Conservation (phyloP, 2,329 filamentous ascomycete genomes). For the Paraphoma chrysanthemicola region DNA sequence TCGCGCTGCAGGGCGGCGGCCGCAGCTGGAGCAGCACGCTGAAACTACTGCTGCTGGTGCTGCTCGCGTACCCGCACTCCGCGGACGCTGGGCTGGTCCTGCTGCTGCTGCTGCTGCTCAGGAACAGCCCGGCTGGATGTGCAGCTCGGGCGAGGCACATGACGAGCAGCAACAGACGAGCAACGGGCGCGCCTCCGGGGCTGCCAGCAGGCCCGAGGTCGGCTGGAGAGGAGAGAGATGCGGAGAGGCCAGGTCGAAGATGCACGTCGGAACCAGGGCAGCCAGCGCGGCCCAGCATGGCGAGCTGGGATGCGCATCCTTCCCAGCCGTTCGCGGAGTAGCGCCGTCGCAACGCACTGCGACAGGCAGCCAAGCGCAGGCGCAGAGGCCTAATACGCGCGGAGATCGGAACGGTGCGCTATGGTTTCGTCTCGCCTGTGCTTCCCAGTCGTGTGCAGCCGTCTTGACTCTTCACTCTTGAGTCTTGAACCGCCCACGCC, state of each 20-base stretch:
- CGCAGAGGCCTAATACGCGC: slow-evolving; percentile 29
- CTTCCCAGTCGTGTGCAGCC: slow-evolving; percentile 11
- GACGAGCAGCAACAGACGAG: slow-evolving; percentile 1
- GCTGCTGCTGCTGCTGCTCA: neutral
- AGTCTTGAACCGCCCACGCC: neutral
- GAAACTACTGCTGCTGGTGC: slow-evolving; percentile 19
- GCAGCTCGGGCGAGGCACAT: slow-evolving; percentile 2
- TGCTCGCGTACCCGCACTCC: neutral
- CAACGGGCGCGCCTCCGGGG: slow-evolving; percentile 12
- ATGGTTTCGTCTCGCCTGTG: slow-evolving; percentile 40
- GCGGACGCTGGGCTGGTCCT: too few species aligned
- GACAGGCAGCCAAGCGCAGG: slow-evolving; percentile 14
- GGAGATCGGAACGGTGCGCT: slow-evolving; percentile 43
- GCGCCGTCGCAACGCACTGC: slow-evolving; percentile 18
- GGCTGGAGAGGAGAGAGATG: slow-evolving; percentile 21
- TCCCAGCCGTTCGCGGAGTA: slow-evolving; percentile 17
- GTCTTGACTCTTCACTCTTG: neutral
- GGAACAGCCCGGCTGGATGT: slow-evolving; percentile 18
- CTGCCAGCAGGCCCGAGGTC: slow-evolving; percentile 21
- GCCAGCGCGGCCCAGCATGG: slow-evolving; percentile 28
- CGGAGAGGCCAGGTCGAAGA: slow-evolving; percentile 26
- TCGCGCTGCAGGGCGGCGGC: slow-evolving; percentile 41
- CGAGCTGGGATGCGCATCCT: slow-evolving; percentile 24
- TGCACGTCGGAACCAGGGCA: slow-evolving; percentile 23
- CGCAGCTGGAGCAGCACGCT: slow-evolving; percentile 26